Evolutionary conservation across 768 basidiomycete species (phyloP).

Genomic region (Aureoboletus auriporus): DNA sequence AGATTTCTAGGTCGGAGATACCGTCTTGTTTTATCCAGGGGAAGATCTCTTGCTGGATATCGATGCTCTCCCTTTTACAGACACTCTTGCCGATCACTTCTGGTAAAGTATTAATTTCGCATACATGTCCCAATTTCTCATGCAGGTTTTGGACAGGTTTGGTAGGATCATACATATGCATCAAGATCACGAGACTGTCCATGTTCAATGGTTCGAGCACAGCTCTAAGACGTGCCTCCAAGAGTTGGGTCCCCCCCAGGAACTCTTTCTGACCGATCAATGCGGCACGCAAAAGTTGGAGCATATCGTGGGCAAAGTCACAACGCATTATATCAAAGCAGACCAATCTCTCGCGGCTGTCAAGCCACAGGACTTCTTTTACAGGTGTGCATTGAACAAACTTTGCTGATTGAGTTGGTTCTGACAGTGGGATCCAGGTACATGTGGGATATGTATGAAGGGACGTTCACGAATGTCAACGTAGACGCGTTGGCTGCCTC

Average conservation of each 20-base stretch:
- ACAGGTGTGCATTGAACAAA: conserved; percentile 39
- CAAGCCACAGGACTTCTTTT: conserved; percentile 47
- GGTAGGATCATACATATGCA: conserved; percentile 56
- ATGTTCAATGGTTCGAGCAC: conserved; percentile 77
- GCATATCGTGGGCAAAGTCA: conserved; percentile 46
- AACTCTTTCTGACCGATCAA: conserved; percentile 57
- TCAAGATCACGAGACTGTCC: conserved; percentile 40
- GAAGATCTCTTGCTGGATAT: conserved; percentile 32
- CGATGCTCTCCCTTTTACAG: conserved; percentile 33
- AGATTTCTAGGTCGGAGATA: conserved; percentile 55
- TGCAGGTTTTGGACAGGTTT: conserved; percentile 47
- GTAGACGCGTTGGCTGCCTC: conserved; percentile 12
- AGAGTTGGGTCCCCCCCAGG: conserved; percentile 58
- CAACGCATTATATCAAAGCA: conserved; percentile 34
- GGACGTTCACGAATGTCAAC: conserved; percentile 44
- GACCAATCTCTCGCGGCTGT: conserved; percentile 23
- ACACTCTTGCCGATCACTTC: conserved; percentile 54
- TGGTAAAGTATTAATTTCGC: conserved; percentile 41
- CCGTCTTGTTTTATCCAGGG: conserved; percentile 48
- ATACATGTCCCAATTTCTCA: not conserved
- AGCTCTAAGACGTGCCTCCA: conserved; percentile 56
- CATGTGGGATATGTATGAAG: conserved; percentile 43
- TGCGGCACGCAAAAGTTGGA: conserved; percentile 45
- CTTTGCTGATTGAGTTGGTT: not conserved
- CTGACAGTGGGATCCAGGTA: conserved; percentile 35